These are phyloP conservation scores for Leucosporidium yakuticum DNA, from an alignment of 768 basidiomycete genomes.

Conservation along the genomic window DNA sequence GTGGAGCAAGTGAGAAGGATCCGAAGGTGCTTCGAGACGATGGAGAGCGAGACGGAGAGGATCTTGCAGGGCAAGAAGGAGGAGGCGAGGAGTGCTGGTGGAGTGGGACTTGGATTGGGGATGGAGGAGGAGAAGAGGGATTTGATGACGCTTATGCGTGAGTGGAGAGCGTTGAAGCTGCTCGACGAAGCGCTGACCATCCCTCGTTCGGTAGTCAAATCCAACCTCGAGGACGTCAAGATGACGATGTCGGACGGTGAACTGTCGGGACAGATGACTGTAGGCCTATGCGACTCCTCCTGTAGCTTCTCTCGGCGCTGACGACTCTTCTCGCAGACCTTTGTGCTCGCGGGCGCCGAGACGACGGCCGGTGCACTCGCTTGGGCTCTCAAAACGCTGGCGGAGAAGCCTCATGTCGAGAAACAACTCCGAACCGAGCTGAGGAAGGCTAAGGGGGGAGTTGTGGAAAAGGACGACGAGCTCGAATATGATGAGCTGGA, in stretches of 20 bases:
- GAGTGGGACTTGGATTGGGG: not conserved
- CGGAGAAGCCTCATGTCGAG: constrained; percentile 3
- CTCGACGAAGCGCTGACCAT: not conserved
- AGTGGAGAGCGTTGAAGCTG: not conserved
- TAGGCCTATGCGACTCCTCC: not conserved
- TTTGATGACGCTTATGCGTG: constrained; percentile 25
- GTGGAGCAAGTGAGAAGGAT: constrained; percentile 7
- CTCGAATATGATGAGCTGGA: constrained; percentile 29
- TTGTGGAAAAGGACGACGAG: constrained; percentile 18
- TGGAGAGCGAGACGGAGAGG: constrained; percentile 27
- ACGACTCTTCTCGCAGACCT: constrained; percentile 10
- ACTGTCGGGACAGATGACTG: constrained; percentile 17
- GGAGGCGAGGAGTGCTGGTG: constrained; percentile 14
- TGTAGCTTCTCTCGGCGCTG: no score
- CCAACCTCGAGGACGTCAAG: constrained; percentile 15
- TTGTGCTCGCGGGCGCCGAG: constrained; percentile 32
- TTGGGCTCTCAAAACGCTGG: constrained; percentile 14
- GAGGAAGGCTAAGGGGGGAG: constrained; percentile 3
- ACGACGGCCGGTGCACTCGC: constrained; percentile 15
- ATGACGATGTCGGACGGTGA: constrained; percentile 16
- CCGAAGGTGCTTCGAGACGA: constrained; percentile 14
- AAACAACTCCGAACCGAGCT: constrained; percentile 14
- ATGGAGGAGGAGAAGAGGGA: constrained; percentile 14
- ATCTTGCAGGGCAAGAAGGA: constrained; percentile 28
- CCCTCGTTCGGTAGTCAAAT: constrained; percentile 14